Percentiles rank a stretch among this genome's conserved stretches.
Evolutionary conservation across 441 rosid species (phyloP).

Genomic region (Croton setiger): DNA sequence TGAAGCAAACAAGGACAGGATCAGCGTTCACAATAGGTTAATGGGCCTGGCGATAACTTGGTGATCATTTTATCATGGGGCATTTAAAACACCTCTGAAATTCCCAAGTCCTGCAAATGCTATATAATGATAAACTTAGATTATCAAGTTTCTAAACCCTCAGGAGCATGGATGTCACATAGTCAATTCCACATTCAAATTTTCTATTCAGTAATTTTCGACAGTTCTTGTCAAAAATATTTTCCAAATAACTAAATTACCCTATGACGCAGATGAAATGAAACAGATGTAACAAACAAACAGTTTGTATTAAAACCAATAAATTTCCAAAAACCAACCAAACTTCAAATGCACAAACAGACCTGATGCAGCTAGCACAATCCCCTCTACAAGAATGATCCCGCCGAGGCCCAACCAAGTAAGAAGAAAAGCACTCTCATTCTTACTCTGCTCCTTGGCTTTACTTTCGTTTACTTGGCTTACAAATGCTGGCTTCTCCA

Average conservation of each 20-base stretch:
- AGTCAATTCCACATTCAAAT: not conserved
- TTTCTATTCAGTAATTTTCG: not conserved
- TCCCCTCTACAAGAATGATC: conserved; percentile 65
- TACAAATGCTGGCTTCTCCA: conserved; percentile 55
- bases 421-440: conserved; percentile 85
- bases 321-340: not conserved
- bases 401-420: conserved; percentile 85
- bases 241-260: not conserved
- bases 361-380: conserved; percentile 82
- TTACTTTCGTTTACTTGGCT: conserved; percentile 52
- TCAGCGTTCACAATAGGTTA: not conserved
- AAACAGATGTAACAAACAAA: not conserved
- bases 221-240: not conserved
- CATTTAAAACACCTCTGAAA: not conserved
- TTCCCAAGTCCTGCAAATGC: not conserved
- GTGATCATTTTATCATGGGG: not conserved
- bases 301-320: not conserved
- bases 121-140: not conserved
- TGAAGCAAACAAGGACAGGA: not conserved
- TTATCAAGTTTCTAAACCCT: not conserved
- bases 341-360: no score
- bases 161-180: not conserved
- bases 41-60: not conserved
- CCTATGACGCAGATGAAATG: not conserved
- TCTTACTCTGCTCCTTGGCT: conserved; percentile 54